Base-by-base conservation (phyloP, 352 stramenopile genomes). In the Ophiocytium majus region DNA sequence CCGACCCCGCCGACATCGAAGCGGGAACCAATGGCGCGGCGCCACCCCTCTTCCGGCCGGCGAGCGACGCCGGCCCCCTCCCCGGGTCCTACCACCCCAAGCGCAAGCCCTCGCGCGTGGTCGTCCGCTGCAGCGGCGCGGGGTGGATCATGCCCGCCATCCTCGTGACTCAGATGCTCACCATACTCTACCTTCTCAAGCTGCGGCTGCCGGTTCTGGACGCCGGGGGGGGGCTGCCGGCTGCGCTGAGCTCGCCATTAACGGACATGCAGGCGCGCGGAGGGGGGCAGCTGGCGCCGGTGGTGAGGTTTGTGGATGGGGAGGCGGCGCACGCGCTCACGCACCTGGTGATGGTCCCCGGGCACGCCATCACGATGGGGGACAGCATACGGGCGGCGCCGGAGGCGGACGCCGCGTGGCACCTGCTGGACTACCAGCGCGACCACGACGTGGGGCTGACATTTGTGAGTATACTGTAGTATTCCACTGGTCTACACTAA, bases 321-420 rank as follows among this genome's bases (percentile, higher is more conserved):
- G 79, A 75, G 19, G 76, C 17, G 34, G 36, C 82, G 10, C 50
- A 1, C 31, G 36, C 66, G 34, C 76, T 89, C 33, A 80, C 63
- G 28, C 71, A 86, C 35, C 82, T 89, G 0, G 84, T 89, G 35
- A 86, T 89, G 81, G 81, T 89, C 43, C 85, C 85, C 14, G 83
- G 85, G 10, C 85, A 89, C 37, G 85, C 81, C 36, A 84, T 89
- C 28, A 89, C 85, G 9, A 57, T 86, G 33, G 82, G 76, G 17
- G 81, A 89, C 34, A 76, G 85, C 10, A 5, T 63, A 14, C 1
- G 5, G 5, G 34, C 34, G 64, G 80, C 80, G 35, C 57, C 85
- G 31, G 85, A 80, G 33, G 50, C 32, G 33, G 85, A 89, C 63
- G 49, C 28, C 35, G 81, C 81, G 35, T 89, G 85, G 85, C 82